Base-by-base conservation (phyloP, 2,329 filamentous ascomycete species). In the Ophiocordyceps unilateralis region DNA sequence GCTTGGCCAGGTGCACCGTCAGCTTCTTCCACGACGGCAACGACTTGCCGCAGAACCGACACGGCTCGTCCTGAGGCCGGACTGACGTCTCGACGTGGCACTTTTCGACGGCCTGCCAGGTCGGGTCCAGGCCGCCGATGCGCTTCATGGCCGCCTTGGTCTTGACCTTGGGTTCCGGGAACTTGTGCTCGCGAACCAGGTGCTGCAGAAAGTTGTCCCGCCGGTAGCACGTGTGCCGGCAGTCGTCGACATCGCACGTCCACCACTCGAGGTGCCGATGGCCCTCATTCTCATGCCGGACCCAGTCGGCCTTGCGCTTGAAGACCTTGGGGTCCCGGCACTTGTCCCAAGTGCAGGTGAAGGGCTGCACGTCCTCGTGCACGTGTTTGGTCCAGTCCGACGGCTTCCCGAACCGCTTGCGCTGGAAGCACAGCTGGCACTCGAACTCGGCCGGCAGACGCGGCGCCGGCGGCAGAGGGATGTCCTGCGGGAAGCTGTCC, bases 301-400 rank as follows among this genome's bases (percentile, higher is more conserved):
- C 86, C 88, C 88, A 95, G 57, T 95, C 88, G 14, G 88, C 88
- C 61, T 94, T 95, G 40, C 87, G 76, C 62, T 94, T 94, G 68
- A 94, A 95, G 30, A 85, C 87, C 60, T 93, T 93, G 17, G 83
- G 78, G 40, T 93, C 86, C 9, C 74, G 73, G 56, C 88, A 94
- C 41, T 76, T 71, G 2, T 82, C 77, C 65, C 89, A 94, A 0
- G 87, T 94, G 61, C 88, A 95, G 3, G 85, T 93, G 51, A 94
- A 94, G 0, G 88, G 88, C 56, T 91, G 83, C 1, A 94, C 77
- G 56, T 95, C 88, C 60, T 94, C 88, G 52, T 93, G 85, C 1
- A 95, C 84, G 55, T 95, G 88, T 58, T 95, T 94, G 1, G 87
- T 93, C 88, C 88, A 95, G 60, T 95, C 88, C 0, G 87, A 94